These are phyloP conservation scores for Sanghuangporus sanghuang DNA, from an alignment of 1,284 basidiomycete species.

Conservation along the genomic window DNA sequence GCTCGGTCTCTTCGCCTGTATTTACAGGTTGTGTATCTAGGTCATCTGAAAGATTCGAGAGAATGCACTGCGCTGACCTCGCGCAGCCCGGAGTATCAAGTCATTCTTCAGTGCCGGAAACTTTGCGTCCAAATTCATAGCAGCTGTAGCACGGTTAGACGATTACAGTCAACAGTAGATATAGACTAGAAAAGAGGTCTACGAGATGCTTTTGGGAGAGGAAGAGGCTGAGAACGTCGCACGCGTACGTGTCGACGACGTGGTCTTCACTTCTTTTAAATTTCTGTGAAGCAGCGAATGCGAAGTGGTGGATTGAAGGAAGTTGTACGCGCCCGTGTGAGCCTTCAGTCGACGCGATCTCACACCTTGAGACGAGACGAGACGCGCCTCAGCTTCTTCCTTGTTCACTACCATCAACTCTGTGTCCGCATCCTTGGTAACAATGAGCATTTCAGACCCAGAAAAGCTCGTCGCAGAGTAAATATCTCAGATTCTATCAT, in stretches of 20 bases:
- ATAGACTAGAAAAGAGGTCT: neutral
- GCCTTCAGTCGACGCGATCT: neutral
- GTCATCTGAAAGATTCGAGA: neutral
- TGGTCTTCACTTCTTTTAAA: neutral
- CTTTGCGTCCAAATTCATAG: slow-evolving; percentile 13
- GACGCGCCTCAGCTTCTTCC: neutral
- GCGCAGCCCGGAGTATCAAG: slow-evolving; percentile 83
- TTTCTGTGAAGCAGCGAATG: neutral
- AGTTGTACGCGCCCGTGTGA: neutral
- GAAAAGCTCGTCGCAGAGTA: slow-evolving; percentile 58
- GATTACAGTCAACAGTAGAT: neutral
- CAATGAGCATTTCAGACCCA: slow-evolving; percentile 45
- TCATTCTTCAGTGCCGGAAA: slow-evolving; percentile 88
- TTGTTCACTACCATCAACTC: neutral
- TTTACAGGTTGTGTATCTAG: neutral
- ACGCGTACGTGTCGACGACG: slow-evolving; percentile 10
- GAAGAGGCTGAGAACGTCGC: neutral
- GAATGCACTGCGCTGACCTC: slow-evolving; percentile 41
- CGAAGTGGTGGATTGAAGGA: slow-evolving; percentile 1
- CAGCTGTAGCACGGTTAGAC: neutral
- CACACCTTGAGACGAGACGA: no score
- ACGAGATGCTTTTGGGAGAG: neutral
- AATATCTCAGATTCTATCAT: slow-evolving; percentile 17
- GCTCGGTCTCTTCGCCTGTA: slow-evolving; percentile 79
- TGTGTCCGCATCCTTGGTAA: neutral